A percentile compares a stretch with the other conserved stretches of the same genome.
Evolutionary conservation across 768 basidiomycete species (phyloP).

Genomic region (Scleroderma bovista): DNA sequence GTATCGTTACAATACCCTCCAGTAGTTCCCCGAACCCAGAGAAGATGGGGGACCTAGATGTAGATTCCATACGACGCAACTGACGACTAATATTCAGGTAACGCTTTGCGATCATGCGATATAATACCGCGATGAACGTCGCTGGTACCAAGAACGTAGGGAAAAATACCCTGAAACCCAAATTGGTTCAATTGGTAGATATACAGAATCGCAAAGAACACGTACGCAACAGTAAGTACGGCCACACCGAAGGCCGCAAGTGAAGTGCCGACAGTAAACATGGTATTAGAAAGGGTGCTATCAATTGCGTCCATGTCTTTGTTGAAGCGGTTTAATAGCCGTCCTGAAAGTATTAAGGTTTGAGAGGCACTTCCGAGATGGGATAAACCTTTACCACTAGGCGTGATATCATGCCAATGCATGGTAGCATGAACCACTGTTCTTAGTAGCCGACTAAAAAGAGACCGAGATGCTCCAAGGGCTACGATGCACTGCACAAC

Average conservation of each 20-base stretch:
- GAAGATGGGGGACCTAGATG: conserved; percentile 78
- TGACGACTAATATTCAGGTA: conserved; percentile 81
- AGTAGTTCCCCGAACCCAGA: conserved; percentile 78
- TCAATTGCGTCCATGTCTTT: conserved; percentile 90
- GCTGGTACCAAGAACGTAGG: conserved; percentile 83
- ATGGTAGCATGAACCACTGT: conserved; percentile 79
- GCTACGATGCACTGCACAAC: conserved; percentile 55
- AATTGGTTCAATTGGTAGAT: conserved; percentile 1
- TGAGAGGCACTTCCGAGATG: background rate
- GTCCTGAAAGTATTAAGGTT: conserved; percentile 37
- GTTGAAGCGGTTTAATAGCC: conserved; percentile 83
- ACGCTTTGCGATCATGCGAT: conserved; percentile 63
- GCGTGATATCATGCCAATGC: conserved; percentile 80
- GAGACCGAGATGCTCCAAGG: conserved; percentile 29
- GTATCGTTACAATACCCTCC: conserved; percentile 88
- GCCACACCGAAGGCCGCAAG: conserved; percentile 75
- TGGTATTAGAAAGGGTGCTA: conserved; percentile 55
- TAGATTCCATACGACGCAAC: conserved; percentile 86
- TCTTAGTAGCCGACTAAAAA: conserved; percentile 51
- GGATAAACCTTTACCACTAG: conserved; percentile 45
- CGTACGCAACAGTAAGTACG: conserved; percentile 64
- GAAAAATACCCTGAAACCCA: conserved; percentile 51
- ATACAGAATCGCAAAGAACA: conserved; percentile 9
- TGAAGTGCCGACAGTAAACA: conserved; percentile 74
- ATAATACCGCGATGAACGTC: conserved; percentile 63